A percentile compares a stretch with the other conserved stretches of the same genome.
Evolutionary conservation across 2,329 filamentous ascomycete species (phyloP).

Genomic region (Alternaria alternata): DNA sequence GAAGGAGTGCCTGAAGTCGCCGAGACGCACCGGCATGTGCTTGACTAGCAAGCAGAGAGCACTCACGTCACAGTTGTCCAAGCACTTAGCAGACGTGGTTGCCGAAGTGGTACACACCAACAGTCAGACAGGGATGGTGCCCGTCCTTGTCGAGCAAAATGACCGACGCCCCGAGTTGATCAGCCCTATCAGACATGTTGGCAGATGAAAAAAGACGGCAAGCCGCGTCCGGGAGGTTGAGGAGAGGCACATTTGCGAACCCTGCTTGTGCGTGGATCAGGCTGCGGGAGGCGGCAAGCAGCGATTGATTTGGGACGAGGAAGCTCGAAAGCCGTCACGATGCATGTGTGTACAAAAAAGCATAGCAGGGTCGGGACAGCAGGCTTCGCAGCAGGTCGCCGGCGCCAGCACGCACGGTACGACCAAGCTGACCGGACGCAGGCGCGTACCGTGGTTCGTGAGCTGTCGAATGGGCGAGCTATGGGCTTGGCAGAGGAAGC

Average conservation of each 20-base stretch:
- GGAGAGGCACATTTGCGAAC: neutral
- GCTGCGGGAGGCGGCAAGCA: conserved; percentile 29
- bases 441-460: conserved; percentile 32
- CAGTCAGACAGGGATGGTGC: conserved; percentile 24
- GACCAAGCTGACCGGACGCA: conserved; percentile 14
- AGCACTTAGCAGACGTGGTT: conserved; percentile 5
- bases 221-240: conserved; percentile 23
- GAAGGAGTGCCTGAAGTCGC: conserved; percentile 39
- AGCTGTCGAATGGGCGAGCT: conserved; percentile 22
- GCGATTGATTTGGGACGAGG: conserved; percentile 12
- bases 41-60: conserved; percentile 22
- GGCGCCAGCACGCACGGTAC: conserved; percentile 12
- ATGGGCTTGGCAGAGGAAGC: conserved; percentile 24
- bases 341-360: neutral
- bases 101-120: conserved; percentile 34
- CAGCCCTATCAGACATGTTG: conserved; percentile 45
- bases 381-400: conserved; percentile 3
- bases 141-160: conserved; percentile 22
- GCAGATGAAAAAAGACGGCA: conserved; percentile 21
- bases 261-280: conserved; percentile 19
- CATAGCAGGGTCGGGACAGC: neutral
- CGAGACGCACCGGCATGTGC: conserved; percentile 37
- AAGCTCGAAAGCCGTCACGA: conserved; percentile 4
- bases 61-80: conserved; percentile 35
- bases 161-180: conserved; percentile 39